phyloP scores from a whole-genome alignment of 164 flowering plant species.

The Berberis thunbergii region DNA sequence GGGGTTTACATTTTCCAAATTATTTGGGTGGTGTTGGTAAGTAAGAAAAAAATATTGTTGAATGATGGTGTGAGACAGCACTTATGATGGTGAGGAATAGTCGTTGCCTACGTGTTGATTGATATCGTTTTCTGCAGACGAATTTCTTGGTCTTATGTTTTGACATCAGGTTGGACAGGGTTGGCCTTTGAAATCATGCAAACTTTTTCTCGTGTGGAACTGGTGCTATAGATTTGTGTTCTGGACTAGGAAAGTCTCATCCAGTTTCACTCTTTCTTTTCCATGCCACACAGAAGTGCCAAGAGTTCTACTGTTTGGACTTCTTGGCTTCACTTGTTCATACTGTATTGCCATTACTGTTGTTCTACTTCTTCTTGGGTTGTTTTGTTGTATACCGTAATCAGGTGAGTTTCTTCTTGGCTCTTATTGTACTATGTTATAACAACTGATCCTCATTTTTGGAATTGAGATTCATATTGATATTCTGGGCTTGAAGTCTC shows the following conservation, averaged over 20 bases:
- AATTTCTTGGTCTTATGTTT: slow-evolving; percentile 77
- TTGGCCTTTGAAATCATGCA: slow-evolving; percentile 71
- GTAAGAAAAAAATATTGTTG: no score
- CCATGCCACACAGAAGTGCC: slow-evolving; percentile 97
- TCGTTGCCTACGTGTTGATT: not conserved
- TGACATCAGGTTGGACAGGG: slow-evolving; percentile 98
- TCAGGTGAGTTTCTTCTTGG: slow-evolving; percentile 41
- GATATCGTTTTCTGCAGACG: slow-evolving; percentile 45
- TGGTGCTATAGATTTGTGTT: slow-evolving; percentile 34
- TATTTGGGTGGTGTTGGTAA: no score
- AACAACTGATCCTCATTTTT: not conserved
- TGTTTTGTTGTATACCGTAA: slow-evolving; percentile 78
- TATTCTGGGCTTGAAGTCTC: no score
- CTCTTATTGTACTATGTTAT: no score
- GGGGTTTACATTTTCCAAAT: no score
- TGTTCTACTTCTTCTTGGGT: slow-evolving; percentile 68
- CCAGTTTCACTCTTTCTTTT: slow-evolving; percentile 35
- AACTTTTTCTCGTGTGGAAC: slow-evolving; percentile 50
- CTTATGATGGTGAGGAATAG: no score
- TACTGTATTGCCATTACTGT: slow-evolving; percentile 78
- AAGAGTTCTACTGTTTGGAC: slow-evolving; percentile 69
- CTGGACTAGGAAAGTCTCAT: slow-evolving; percentile 30
- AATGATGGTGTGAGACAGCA: no score
- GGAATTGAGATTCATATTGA: not conserved
- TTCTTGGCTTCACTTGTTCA: slow-evolving; percentile 79